Conservation (phyloP, 495 filamentous ascomycete genomes). For the Pseudoneurospora amorphoporcata region DNA sequence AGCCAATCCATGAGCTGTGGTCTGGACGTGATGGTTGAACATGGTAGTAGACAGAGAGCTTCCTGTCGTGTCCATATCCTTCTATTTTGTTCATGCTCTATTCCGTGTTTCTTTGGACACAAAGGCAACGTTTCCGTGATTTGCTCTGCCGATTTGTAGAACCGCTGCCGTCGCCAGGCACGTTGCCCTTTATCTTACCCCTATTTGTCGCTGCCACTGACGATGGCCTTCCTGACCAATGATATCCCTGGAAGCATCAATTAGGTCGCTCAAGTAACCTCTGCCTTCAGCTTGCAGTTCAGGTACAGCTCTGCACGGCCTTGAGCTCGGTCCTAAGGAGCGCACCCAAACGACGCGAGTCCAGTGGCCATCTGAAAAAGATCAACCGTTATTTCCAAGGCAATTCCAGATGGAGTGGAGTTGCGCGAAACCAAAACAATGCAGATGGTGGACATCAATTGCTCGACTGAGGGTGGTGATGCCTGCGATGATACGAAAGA, state of each 20-base stretch:
- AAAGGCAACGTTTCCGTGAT: neutral
- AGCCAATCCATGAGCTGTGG: neutral
- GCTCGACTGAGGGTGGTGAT: neutral
- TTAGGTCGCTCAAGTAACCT: neutral
- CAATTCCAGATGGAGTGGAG: neutral
- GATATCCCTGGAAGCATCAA: neutral
- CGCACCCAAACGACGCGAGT: neutral
- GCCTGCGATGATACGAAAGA: neutral
- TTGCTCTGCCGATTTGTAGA: neutral
- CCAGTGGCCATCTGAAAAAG: neutral
- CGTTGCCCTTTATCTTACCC: neutral
- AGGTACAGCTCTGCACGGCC: neutral
- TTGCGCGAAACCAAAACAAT: neutral
- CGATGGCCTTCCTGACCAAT: neutral
- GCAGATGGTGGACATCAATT: neutral
- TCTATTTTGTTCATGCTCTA: neutral
- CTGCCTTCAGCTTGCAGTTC: neutral
- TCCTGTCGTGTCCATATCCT: neutral
- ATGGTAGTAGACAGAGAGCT: neutral
- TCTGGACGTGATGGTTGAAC: neutral
- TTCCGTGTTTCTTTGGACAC: neutral
- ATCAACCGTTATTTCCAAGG: neutral
- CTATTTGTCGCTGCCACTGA: neutral
- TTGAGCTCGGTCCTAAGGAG: neutral
- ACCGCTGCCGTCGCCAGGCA: neutral